phyloP scores from a whole-genome alignment of 2,329 filamentous ascomycete genomes.

The Beauveria sp. region DNA sequence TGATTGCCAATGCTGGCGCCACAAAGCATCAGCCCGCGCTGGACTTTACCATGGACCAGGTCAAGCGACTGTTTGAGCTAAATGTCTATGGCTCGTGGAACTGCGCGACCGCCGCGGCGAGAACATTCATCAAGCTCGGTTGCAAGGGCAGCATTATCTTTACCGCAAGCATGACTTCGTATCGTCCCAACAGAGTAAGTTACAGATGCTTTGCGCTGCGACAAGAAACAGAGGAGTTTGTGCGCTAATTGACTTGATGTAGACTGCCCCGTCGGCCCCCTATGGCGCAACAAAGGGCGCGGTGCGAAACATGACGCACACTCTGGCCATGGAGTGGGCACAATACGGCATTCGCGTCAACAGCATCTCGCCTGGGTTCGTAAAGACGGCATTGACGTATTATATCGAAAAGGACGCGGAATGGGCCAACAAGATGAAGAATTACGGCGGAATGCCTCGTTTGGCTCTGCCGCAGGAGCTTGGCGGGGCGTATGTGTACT shows the following conservation, averaged over 20 bases:
- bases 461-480: constrained; percentile 46
- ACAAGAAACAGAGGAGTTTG: neutral
- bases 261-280: constrained; percentile 41
- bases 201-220: neutral
- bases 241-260: neutral
- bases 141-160: constrained; percentile 33
- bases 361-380: constrained; percentile 35
- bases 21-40: constrained; percentile 44
- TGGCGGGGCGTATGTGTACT: constrained; percentile 49
- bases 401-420: constrained; percentile 44
- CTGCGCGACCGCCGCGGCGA: constrained; percentile 36
- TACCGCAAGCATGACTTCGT: constrained; percentile 39
- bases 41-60: constrained; percentile 26
- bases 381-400: constrained; percentile 27
- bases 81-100: constrained; percentile 40
- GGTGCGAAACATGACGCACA: constrained; percentile 31
- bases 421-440: constrained; percentile 49
- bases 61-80: constrained; percentile 31
- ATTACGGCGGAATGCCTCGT: constrained; percentile 50
- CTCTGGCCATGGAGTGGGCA: constrained; percentile 41
- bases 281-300: constrained; percentile 39
- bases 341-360: constrained; percentile 39
- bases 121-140: constrained; percentile 29
- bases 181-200: constrained; percentile 35
- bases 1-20: constrained; percentile 42